Base-by-base conservation (phyloP, 768 basidiomycete species). In the Trametes cubensis region DNA sequence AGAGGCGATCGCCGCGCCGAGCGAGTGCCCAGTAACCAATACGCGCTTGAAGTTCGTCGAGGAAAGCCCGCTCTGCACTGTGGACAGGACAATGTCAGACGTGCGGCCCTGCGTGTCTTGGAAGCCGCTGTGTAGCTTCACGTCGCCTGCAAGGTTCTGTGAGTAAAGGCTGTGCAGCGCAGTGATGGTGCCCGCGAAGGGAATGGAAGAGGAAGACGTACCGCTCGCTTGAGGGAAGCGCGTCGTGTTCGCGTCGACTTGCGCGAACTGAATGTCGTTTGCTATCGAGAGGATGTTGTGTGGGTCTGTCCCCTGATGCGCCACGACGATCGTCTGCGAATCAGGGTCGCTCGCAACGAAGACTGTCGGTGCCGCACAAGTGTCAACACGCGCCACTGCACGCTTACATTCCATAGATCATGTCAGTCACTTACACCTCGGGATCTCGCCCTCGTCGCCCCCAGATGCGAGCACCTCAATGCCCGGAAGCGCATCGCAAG, bases 261-360 rank as follows among this genome's bases (percentile, higher is more conserved):
- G 67, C 20, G 21, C 39, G 57, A 71, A 62, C 63, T 71, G 58
- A 26, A 65, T 42, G 50, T 71, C 69, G 46, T 71, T 71, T 17
- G 67, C 66, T 46, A 67, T 63, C 30, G 70, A 71, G 30, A 71
- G 61, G 47, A 72, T 47, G 8, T 74, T 62, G 14, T 63, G 26
- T 20, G 69, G 69, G 46, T 79, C 71, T 3, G 77, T 78, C 14
- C 77, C 77, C 64, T 77, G 72, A 57, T 79, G 76, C 3, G 73
- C 71, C 18, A 78, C 77, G 48, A 78, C 71, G 47, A 77, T 69
- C 2, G 67, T 71, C 39, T 72, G 58, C 21, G 76, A 65, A 8
- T 65, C 70, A 0, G 81, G 77, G 60, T 79, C 79, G 58, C 58
- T 55, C 11, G 69, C 71, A 28, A 74, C 53, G 55, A 64, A 72